phyloP scores from a whole-genome alignment of 2,329 filamentous ascomycete species.

The Ceratocystiopsis sp. region DNA sequence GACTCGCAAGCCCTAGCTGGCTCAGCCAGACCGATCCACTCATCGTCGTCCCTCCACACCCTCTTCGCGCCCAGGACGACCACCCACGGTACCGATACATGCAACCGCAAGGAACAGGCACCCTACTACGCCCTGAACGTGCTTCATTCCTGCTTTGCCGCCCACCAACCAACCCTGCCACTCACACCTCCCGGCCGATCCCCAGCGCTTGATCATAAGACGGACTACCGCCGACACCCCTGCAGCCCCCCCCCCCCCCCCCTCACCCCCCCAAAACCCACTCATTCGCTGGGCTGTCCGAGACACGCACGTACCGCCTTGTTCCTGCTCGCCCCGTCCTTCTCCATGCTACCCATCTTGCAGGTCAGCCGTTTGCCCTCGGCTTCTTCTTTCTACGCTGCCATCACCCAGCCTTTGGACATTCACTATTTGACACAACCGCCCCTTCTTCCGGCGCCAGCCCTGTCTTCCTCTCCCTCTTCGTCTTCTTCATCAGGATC shows the following conservation, averaged over 20 bases:
- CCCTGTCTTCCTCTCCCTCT: background rate
- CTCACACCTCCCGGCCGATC: conserved; percentile 1
- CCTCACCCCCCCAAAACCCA: background rate
- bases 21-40: too few relatives aligned
- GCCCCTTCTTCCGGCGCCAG: background rate
- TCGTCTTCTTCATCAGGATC: background rate
- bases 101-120: too few relatives aligned
- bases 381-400: conserved; percentile 70
- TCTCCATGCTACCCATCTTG: conserved; percentile 29
- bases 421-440: conserved; percentile 43
- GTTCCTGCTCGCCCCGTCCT: background rate
- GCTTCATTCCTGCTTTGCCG: conserved; percentile 1
- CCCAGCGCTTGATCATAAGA: conserved; percentile 5
- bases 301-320: too few relatives aligned
- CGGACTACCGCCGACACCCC: background rate
- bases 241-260: background rate
- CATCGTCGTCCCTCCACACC: too few relatives aligned
- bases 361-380: conserved; percentile 62
- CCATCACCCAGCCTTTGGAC: conserved; percentile 60
- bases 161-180: background rate
- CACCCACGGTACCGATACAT: too few relatives aligned
- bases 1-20: too few relatives aligned
- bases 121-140: too few relatives aligned
- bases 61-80: too few relatives aligned
- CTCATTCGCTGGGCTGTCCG: background rate